These are phyloP conservation scores for Calocybe indica DNA, from an alignment of 768 basidiomycete species.

Conservation along the genomic window DNA sequence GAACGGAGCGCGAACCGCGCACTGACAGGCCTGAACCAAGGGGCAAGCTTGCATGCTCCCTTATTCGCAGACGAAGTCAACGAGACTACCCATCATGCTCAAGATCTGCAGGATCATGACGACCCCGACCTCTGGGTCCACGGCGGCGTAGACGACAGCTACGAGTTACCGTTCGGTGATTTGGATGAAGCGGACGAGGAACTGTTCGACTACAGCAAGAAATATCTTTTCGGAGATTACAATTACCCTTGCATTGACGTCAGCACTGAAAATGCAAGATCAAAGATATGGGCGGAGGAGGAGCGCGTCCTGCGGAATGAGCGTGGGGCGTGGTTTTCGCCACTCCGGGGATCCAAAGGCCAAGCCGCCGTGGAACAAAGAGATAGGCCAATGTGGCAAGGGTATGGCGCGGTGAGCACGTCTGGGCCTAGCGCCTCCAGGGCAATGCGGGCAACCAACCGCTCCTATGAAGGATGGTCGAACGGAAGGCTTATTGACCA, in stretches of 20 bases:
- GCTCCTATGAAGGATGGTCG: background rate
- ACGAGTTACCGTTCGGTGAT: slow-evolving; percentile 62
- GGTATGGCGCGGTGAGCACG: slow-evolving; percentile 52
- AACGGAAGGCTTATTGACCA: slow-evolving; percentile 39
- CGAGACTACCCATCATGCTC: slow-evolving; percentile 58
- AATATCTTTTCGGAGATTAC: slow-evolving; percentile 86
- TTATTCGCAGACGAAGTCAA: slow-evolving; percentile 59
- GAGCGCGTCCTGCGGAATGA: slow-evolving; percentile 76
- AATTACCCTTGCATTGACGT: slow-evolving; percentile 88
- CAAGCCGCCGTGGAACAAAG: slow-evolving; percentile 32
- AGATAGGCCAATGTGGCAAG: slow-evolving; percentile 38
- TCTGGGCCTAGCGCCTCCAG: slow-evolving; percentile 11
- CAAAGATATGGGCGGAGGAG: slow-evolving; percentile 76
- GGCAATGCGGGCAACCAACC: background rate
- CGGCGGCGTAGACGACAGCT: slow-evolving; percentile 33
- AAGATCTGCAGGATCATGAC: slow-evolving; percentile 43
- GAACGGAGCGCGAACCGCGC: slow-evolving; percentile 37
- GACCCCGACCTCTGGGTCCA: slow-evolving; percentile 35
- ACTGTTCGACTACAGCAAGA: slow-evolving; percentile 68
- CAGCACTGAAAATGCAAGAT: slow-evolving; percentile 66
- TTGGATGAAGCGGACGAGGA: slow-evolving; percentile 68
- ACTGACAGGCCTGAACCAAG: slow-evolving; percentile 35
- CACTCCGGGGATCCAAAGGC: slow-evolving; percentile 42
- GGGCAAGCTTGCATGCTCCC: slow-evolving; percentile 68
- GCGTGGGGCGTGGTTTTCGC: slow-evolving; percentile 67